A percentile compares a stretch with the other conserved stretches of the same genome.
Evolutionary conservation across 2,329 filamentous ascomycete species (phyloP).

Genomic region (Mycosphaerelloides madeirae): DNA sequence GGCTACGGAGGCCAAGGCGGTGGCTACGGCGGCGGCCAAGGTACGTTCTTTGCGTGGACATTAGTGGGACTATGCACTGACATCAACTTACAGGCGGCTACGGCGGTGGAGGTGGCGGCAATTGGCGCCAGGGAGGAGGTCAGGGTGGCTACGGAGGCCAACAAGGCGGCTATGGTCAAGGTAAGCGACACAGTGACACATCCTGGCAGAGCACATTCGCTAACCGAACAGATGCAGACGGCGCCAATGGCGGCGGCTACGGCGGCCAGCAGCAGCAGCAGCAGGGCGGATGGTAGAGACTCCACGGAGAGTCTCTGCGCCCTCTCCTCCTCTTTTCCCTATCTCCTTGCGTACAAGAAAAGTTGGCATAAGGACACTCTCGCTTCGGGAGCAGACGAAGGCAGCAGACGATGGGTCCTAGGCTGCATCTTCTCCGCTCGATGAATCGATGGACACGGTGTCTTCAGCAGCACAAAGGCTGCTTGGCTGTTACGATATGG

Average conservation of each 20-base stretch:
- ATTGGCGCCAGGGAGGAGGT: slow-evolving; percentile 27
- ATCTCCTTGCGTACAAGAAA: slow-evolving; percentile 3
- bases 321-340: slow-evolving; percentile 1
- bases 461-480: slow-evolving; percentile 10
- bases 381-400: slow-evolving; percentile 11
- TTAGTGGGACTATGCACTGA: too few species aligned
- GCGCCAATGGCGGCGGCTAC: slow-evolving; percentile 26
- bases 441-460: slow-evolving; percentile 7
- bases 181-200: slow-evolving; percentile 7
- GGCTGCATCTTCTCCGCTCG: slow-evolving; percentile 10
- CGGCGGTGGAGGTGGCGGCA: slow-evolving; percentile 17
- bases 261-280: slow-evolving; percentile 26
- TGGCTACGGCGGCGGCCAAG: slow-evolving; percentile 31
- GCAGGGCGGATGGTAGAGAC: slow-evolving; percentile 17
- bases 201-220: not conserved
- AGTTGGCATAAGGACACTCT: slow-evolving; percentile 16
- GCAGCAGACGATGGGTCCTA: slow-evolving; percentile 11
- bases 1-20: slow-evolving; percentile 21
- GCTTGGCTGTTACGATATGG: slow-evolving; percentile 13
- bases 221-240: slow-evolving; percentile 20
- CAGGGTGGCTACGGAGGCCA: slow-evolving; percentile 16
- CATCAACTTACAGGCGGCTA: not conserved
- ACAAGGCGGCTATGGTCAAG: slow-evolving; percentile 18
- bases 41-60: slow-evolving; percentile 2
- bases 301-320: slow-evolving; percentile 5